Base-by-base conservation (phyloP, 192 early-diverging fungal species). In the Entomortierella lignicola region DNA sequence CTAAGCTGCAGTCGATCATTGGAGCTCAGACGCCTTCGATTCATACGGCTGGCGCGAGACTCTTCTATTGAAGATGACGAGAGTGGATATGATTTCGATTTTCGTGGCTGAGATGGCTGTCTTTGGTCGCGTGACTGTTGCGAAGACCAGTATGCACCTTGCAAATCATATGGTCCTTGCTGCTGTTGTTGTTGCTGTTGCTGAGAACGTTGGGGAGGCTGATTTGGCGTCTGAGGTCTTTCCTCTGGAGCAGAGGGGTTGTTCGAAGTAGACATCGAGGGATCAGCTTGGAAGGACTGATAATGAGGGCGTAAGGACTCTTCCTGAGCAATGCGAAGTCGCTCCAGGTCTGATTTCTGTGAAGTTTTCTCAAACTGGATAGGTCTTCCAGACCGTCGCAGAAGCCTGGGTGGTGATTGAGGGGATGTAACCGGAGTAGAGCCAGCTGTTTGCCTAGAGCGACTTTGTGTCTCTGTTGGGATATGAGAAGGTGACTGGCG, bases 1-100 rank as follows among this genome's bases (percentile, higher is more conserved):
- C 75, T 27, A 13, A 79, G 42, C 63, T 79, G 75, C 3, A 79
- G 42, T 10, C 75, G 62, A 47, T 79, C 75, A 34, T 79, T 56
- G 3, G 58, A 64, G 20, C 75, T 79, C 7, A 79, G n/a, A 1
- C 75, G 67, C 31, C 72, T 50, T 27, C 48, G 63, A 15, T 47
- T 12, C 44, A 47, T 47, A 15, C 44, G 44, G 4, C 20, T 12
- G 2, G 44, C 44, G 15, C 44, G 44, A 47, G 44, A 47, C 20
- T 47, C 44, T 3, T 47, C 44, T 3, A 47, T 47, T 41, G 51
- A 23, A 15, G 51, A 42, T 18, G 68, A 12, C 21, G 47, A 30
- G 8, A 31, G 68, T 0, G 57, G 57, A 27, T 70, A 61, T 2
- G 66, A 69, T 26, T 69, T 69, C 15, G 66, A 69, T 34, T 69